Evolutionary conservation across 257 asterid species (phyloP).

Genomic region (Penstemon barbatus): DNA sequence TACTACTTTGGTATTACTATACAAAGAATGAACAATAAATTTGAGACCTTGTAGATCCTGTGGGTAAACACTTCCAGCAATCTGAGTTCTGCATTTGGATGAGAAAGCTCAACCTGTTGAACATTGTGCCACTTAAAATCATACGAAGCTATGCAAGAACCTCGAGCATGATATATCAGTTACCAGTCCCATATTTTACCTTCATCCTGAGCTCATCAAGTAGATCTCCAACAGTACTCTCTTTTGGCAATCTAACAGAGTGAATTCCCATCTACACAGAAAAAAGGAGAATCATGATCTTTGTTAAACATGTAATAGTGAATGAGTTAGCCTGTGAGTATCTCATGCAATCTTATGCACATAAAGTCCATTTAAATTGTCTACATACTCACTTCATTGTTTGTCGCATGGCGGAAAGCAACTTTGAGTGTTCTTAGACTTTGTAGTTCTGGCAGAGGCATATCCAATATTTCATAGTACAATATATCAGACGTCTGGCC

Average conservation of each 20-base stretch:
- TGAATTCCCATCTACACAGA: slow-evolving; percentile 22
- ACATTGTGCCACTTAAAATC: neutral
- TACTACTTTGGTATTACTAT: neutral
- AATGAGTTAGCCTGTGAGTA: neutral
- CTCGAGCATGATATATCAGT: neutral
- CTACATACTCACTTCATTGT: slow-evolving; percentile 34
- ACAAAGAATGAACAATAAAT: neutral
- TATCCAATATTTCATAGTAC: slow-evolving; percentile 47
- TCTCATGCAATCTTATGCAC: neutral
- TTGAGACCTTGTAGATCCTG: slow-evolving; percentile 44
- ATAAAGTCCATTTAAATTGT: slow-evolving; percentile 1
- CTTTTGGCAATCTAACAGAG: slow-evolving; percentile 39
- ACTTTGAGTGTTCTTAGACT: slow-evolving; percentile 43
- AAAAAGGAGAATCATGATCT: neutral
- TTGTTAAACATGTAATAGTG: slow-evolving; percentile 4
- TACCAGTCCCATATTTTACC: slow-evolving; percentile 23
- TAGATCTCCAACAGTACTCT: slow-evolving; percentile 43
- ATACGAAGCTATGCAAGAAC: neutral
- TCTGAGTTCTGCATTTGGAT: slow-evolving; percentile 46
- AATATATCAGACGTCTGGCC: slow-evolving; percentile 38
- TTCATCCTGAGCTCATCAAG: slow-evolving; percentile 38
- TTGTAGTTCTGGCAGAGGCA: slow-evolving; percentile 46
- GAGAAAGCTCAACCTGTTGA: slow-evolving; percentile 45
- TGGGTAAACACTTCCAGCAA: slow-evolving; percentile 44
- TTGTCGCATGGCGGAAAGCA: slow-evolving; percentile 37